A percentile compares a stretch with the other conserved stretches of the same genome.
Conservation (phyloP, 805 yeast species). For the Yamadazyma nakazawae region DNA sequence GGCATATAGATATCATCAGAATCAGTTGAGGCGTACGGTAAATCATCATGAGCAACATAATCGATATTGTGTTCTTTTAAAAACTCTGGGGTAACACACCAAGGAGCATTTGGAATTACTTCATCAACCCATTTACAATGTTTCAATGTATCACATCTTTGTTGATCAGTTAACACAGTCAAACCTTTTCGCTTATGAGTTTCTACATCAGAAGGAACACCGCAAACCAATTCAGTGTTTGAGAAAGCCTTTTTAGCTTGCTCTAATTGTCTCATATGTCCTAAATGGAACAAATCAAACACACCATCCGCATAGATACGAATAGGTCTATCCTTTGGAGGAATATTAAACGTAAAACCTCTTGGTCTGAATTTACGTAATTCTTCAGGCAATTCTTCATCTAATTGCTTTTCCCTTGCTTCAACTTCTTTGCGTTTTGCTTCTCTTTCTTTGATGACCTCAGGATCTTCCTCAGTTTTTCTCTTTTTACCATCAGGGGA, state of each 20-base stretch:
- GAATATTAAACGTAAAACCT: constrained; percentile 75
- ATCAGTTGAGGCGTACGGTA: constrained; percentile 89
- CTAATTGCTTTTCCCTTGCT: constrained; percentile 56
- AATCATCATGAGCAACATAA: constrained; percentile 96
- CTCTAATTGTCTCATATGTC: constrained; percentile 96
- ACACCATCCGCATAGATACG: constrained; percentile 98
- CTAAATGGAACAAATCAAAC: constrained; percentile 92
- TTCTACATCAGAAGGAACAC: constrained; percentile 84
- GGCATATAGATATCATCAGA: constrained; percentile 91
- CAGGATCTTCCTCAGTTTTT: constrained; percentile 14
- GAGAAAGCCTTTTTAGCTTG: constrained; percentile 92
- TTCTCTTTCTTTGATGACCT: constrained; percentile 12
- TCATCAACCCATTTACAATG: constrained; percentile 99
- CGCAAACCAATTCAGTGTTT: constrained; percentile 82
- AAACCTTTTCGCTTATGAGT: constrained; percentile 92
- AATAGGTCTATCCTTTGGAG: constrained; percentile 82
- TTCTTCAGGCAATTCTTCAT: constrained; percentile 63
- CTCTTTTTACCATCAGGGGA: constrained; percentile 18
- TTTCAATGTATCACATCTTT: constrained; percentile 83
- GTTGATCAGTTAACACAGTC: constrained; percentile 84
- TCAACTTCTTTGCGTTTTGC: constrained; percentile 26
- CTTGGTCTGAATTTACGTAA: constrained; percentile 73
- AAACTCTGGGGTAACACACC: constrained; percentile 88
- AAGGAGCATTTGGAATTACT: constrained; percentile 90
- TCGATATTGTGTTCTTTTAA: constrained; percentile 78